Percentiles rank a stretch among this genome's conserved stretches.
Conservation (phyloP, 208 protist genomes). For the Trypanosomatidae sp. region DNA sequence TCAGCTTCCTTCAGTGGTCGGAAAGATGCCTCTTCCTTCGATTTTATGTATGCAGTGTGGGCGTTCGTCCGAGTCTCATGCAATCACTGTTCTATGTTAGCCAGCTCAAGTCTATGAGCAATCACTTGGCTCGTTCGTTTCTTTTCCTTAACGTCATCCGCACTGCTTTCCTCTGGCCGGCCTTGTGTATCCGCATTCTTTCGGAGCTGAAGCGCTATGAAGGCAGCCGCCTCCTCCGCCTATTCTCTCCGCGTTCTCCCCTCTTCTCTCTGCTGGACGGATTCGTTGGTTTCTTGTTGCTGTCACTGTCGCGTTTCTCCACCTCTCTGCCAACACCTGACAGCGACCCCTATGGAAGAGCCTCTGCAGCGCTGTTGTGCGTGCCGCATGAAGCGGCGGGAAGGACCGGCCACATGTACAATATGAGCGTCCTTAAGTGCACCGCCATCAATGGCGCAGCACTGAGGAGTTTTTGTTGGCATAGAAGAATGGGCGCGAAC, state of each 20-base stretch:
- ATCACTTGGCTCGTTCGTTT: no score
- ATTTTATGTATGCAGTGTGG: slow-evolving; percentile 5
- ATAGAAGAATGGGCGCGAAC: not conserved
- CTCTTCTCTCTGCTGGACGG: not conserved
- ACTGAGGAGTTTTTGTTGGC: not conserved
- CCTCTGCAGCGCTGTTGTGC: not conserved
- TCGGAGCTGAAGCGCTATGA: no score
- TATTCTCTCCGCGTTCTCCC: no score
- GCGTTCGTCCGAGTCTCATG: not conserved
- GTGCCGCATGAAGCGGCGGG: not conserved
- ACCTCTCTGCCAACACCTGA: not conserved
- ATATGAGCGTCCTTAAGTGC: not conserved
- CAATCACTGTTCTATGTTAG: no score
- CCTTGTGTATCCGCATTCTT: no score
- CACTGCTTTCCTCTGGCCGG: no score
- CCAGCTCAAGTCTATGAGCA: no score
- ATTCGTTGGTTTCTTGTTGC: not conserved
- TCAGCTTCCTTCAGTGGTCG: not conserved
- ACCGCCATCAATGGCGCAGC: not conserved
- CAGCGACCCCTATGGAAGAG: not conserved
- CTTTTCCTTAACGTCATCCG: no score
- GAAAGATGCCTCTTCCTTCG: not conserved
- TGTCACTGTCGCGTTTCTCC: not conserved
- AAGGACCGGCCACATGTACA: not conserved
- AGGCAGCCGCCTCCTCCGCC: no score